Percentiles rank a stretch among this genome's conserved stretches.
These are phyloP conservation scores for Rhizoctonia solani DNA, from an alignment of 1,284 basidiomycete genomes.

Conservation along the genomic window DNA sequence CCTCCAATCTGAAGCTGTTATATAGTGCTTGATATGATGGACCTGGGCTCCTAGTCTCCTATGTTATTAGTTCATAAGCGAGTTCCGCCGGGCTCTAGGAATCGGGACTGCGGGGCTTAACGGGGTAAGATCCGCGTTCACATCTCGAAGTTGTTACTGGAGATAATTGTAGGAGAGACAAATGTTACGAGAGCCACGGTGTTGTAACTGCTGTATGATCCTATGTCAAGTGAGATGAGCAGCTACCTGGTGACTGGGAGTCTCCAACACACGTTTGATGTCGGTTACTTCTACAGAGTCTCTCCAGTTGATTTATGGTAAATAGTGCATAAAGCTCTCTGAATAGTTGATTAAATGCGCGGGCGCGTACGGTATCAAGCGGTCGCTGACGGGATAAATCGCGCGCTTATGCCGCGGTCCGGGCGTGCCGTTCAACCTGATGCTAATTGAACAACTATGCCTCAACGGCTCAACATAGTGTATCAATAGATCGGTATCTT, in stretches of 20 bases:
- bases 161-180: not conserved
- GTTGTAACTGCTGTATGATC: not conserved
- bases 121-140: constrained; percentile 20
- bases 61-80: no score
- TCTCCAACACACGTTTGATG: no score
- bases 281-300: not conserved
- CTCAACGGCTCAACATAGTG: not conserved
- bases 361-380: no score
- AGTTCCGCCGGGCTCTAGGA: constrained; percentile 15
- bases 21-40: constrained; percentile 11
- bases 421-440: not conserved
- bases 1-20: not conserved
- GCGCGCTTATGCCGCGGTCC: no score
- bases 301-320: no score
- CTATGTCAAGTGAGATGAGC: constrained; percentile 10
- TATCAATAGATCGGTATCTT: not conserved
- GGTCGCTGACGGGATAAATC: no score
- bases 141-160: not conserved
- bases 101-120: constrained; percentile 4
- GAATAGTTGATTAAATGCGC: no score
- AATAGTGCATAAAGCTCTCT: no score
- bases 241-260: not conserved
- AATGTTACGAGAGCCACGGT: not conserved
- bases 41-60: no score
- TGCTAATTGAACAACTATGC: not conserved